These are phyloP conservation scores for Oryza officinalis DNA, from an alignment of 176 grass and related monocot genomes.

Conservation along the genomic window DNA sequence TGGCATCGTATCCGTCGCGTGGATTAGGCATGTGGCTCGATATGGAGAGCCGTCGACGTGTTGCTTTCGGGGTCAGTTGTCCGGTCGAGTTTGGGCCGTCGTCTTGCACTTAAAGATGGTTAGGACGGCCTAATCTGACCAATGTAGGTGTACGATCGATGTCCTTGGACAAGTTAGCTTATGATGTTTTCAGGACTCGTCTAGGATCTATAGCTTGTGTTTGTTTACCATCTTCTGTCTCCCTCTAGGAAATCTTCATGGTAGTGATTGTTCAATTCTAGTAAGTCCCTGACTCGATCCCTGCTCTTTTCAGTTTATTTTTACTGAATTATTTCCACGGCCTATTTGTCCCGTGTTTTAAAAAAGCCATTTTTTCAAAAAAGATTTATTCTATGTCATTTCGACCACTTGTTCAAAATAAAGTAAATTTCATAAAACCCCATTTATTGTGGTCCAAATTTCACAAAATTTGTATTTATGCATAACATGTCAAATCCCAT, in stretches of 20 bases:
- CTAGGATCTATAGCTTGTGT: not conserved
- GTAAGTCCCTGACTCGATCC: no score
- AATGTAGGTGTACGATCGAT: not conserved
- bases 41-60: not conserved
- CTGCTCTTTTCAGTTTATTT: no score
- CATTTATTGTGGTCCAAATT: no score
- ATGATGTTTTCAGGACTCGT: not conserved
- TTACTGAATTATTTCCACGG: no score
- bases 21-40: not conserved
- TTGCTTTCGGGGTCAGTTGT: not conserved
- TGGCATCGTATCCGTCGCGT: not conserved
- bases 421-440: no score
- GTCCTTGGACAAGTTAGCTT: not conserved
- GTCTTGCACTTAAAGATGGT: not conserved
- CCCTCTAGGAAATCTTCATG: not conserved
- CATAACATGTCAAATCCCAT: no score
- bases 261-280: not conserved
- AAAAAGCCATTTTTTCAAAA: no score
- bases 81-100: not conserved
- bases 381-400: no score
- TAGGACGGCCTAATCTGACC: slow-evolving; percentile 2
- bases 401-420: no score
- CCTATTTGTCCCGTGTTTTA: no score
- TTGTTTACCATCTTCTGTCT: not conserved
- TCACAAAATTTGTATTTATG: no score